A percentile compares a stretch with the other conserved stretches of the same genome.
phyloP scores from a whole-genome alignment of 2,329 filamentous ascomycete genomes.

The Scortechinia acanthostroma region DNA sequence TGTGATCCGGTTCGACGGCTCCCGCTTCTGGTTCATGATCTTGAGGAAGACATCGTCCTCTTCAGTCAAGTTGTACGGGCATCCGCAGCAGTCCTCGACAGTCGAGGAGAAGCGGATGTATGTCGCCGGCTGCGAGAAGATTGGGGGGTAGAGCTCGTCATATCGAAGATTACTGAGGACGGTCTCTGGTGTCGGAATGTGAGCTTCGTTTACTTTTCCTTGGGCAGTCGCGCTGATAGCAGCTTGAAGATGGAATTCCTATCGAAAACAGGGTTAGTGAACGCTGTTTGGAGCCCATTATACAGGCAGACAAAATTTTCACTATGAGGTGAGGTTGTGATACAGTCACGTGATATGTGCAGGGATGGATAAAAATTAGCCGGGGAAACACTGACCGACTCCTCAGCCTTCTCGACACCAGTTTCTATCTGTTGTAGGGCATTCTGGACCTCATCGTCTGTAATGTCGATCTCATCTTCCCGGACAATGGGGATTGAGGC shows the following conservation, averaged over 20 bases:
- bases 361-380: conserved; percentile 18
- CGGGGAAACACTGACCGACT: conserved; percentile 72
- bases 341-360: not conserved
- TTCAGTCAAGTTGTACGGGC: conserved; percentile 87
- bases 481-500: conserved; percentile 79
- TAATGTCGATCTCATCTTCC: conserved; percentile 83
- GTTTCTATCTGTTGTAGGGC: conserved; percentile 83
- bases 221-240: conserved; percentile 53
- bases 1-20: conserved; percentile 58
- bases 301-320: not conserved
- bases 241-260: conserved; percentile 95
- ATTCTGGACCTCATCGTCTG: conserved; percentile 78
- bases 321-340: not conserved
- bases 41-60: conserved; percentile 84
- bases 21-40: conserved; percentile 72
- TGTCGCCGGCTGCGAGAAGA: conserved; percentile 77
- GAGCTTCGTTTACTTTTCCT: conserved; percentile 53
- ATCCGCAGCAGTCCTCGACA: conserved; percentile 83
- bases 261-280: conserved; percentile 11
- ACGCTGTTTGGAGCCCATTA: not conserved
- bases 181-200: conserved; percentile 52
- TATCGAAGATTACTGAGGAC: conserved; percentile 66
- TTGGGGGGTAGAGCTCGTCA: conserved; percentile 76
- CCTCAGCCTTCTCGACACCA: conserved; percentile 92
- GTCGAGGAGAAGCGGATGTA: conserved; percentile 98